phyloP scores from a whole-genome alignment of 2,329 filamentous ascomycete species.

The Epichloe sibirici region DNA sequence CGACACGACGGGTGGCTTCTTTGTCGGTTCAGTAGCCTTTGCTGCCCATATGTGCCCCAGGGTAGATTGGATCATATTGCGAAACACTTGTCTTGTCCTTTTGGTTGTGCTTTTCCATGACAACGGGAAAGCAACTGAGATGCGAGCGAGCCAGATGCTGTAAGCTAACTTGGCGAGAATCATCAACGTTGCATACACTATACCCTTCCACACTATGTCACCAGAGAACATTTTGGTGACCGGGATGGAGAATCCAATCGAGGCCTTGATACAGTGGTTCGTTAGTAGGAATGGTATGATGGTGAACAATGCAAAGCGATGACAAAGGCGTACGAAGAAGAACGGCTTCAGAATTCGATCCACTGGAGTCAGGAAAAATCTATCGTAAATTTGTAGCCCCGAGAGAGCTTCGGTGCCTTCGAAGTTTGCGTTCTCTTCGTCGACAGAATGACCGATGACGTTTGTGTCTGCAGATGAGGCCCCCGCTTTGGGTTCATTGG shows the following conservation, averaged over 20 bases:
- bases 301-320: neutral
- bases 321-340: conserved; percentile 46
- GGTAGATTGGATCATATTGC: neutral
- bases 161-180: conserved; percentile 45
- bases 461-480: neutral
- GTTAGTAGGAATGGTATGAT: neutral
- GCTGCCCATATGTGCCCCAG: neutral
- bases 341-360: conserved; percentile 51
- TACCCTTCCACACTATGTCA: conserved; percentile 55
- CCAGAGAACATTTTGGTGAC: conserved; percentile 56
- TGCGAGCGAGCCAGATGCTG: conserved; percentile 42
- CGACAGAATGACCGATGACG: neutral
- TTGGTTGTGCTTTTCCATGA: neutral
- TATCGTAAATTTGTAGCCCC: conserved; percentile 20
- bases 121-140: conserved; percentile 3
- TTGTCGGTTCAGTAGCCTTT: neutral
- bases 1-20: neutral
- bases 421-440: neutral
- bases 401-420: neutral
- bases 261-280: conserved; percentile 12
- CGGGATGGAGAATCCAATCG: conserved; percentile 68
- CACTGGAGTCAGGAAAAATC: conserved; percentile 27
- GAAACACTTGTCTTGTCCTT: neutral
- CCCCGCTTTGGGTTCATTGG: conserved; percentile 4
- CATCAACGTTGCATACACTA: conserved; percentile 66